These are phyloP conservation scores for Fusarium concolor DNA, from an alignment of 2,329 filamentous ascomycete species.

Conservation along the genomic window DNA sequence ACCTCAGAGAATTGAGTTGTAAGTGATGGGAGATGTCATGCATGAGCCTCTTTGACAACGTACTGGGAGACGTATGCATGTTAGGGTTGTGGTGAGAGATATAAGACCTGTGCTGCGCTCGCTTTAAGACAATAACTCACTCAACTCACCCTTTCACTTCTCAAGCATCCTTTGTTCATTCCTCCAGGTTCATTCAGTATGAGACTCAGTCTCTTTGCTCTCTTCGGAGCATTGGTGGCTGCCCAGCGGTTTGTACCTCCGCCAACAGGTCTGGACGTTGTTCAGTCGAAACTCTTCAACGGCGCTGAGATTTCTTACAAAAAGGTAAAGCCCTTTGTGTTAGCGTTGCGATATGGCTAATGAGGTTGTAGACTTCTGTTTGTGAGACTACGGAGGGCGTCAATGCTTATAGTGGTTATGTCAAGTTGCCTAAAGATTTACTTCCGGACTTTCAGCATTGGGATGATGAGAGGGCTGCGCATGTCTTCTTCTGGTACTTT, in stretches of 20 bases:
- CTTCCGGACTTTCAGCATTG: conserved; percentile 45
- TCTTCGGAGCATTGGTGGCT: not conserved
- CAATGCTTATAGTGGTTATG: conserved; percentile 41
- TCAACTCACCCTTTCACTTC: not conserved
- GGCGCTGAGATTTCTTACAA: conserved; percentile 43
- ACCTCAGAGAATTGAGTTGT: no score
- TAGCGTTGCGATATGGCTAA: not conserved
- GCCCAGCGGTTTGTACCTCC: conserved; percentile 10
- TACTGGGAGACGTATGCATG: no score
- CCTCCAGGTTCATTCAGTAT: not conserved
- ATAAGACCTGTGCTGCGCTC: not conserved
- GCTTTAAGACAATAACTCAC: not conserved
- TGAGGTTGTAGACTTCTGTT: conserved; percentile 24
- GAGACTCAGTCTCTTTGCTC: not conserved
- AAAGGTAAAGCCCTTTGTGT: conserved; percentile 14
- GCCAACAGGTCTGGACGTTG: not conserved
- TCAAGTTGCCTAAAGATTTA: conserved; percentile 36
- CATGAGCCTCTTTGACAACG: conserved; percentile 13
- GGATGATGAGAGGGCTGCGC: conserved; percentile 21
- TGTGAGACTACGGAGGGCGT: conserved; percentile 43
- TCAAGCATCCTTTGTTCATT: not conserved
- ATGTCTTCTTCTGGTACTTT: conserved; percentile 61
- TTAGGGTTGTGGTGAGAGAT: not conserved
- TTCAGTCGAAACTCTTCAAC: conserved; percentile 21
- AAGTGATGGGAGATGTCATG: no score